Percentiles rank a stretch among this genome's conserved stretches.
phyloP scores from a whole-genome alignment of 2,329 filamentous ascomycete genomes.

The Rhinocladiella similis region DNA sequence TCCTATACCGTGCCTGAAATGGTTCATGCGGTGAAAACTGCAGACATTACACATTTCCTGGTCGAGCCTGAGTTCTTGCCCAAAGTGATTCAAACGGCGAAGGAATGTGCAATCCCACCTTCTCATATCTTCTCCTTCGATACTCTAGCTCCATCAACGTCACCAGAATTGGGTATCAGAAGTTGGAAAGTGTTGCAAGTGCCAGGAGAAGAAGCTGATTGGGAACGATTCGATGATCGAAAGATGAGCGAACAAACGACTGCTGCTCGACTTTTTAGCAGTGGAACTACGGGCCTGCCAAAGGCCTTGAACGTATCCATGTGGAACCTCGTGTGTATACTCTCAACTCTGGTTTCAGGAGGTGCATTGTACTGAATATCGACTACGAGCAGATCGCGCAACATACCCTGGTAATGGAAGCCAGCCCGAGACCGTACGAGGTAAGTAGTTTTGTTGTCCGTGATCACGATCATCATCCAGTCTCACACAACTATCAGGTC shows the following conservation, averaged over 20 bases:
- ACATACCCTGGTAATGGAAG: constrained; percentile 6
- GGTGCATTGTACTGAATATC: not conserved
- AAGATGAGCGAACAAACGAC: constrained; percentile 41
- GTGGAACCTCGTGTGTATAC: constrained; percentile 1
- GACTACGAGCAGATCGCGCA: not conserved
- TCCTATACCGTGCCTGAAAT: constrained; percentile 49
- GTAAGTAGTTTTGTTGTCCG: not conserved
- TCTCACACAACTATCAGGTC: not conserved
- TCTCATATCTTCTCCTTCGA: constrained; percentile 12
- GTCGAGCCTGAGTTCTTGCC: constrained; percentile 35
- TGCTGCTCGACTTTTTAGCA: constrained; percentile 53
- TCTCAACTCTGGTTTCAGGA: not conserved
- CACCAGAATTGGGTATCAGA: constrained; percentile 34
- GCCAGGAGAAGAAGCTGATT: constrained; percentile 47
- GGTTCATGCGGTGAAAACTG: constrained; percentile 46
- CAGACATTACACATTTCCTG: constrained; percentile 47
- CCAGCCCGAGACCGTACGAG: constrained; percentile 1
- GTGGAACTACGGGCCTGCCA: constrained; percentile 61
- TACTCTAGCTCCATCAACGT: constrained; percentile 37
- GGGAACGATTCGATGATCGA: constrained; percentile 46
- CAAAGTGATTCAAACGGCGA: not conserved
- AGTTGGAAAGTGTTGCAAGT: constrained; percentile 46
- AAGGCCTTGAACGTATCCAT: constrained; percentile 45
- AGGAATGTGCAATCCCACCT: constrained; percentile 1
- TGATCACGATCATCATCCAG: not conserved